Conservation (phyloP, 176 grass and related monocot genomes). For the Oryza meyeriana region DNA sequence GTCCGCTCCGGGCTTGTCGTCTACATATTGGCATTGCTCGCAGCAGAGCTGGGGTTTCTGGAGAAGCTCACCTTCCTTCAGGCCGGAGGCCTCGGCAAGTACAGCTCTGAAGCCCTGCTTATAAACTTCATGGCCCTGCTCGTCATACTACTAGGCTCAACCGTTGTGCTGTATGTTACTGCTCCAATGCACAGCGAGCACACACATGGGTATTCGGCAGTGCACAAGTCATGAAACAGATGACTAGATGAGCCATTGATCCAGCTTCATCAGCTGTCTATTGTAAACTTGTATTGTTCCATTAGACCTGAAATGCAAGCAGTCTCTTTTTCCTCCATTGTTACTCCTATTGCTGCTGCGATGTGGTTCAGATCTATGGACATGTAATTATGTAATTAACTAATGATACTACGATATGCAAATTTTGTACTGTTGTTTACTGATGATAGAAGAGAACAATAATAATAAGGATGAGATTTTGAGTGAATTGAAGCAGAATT, state of each 20-base stretch:
- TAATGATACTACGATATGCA: background rate
- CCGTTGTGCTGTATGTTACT: slow-evolving; percentile 53
- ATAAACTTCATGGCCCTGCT: slow-evolving; percentile 67
- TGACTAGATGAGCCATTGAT: background rate
- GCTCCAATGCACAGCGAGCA: slow-evolving; percentile 37
- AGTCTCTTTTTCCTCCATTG: too few relatives aligned
- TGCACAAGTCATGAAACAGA: slow-evolving; percentile 25
- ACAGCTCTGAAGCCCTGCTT: slow-evolving; percentile 55
- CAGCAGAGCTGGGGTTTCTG: slow-evolving; percentile 64
- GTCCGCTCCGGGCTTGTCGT: slow-evolving; percentile 40
- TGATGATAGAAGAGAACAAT: background rate
- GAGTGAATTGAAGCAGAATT: background rate
- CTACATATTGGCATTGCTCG: slow-evolving; percentile 45
- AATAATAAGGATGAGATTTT: background rate
- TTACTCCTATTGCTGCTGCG: background rate
- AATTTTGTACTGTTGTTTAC: background rate
- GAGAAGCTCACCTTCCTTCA: slow-evolving; percentile 95
- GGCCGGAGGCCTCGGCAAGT: slow-evolving; percentile 21
- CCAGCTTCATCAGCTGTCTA: background rate
- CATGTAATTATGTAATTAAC: background rate
- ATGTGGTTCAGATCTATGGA: background rate
- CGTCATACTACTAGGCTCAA: slow-evolving; percentile 58
- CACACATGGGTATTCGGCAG: slow-evolving; percentile 28
- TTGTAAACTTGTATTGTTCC: background rate
- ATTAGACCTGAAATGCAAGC: too few relatives aligned